Conservation (phyloP, 169 alveolate genomes). For the Perkinsus marinus region DNA sequence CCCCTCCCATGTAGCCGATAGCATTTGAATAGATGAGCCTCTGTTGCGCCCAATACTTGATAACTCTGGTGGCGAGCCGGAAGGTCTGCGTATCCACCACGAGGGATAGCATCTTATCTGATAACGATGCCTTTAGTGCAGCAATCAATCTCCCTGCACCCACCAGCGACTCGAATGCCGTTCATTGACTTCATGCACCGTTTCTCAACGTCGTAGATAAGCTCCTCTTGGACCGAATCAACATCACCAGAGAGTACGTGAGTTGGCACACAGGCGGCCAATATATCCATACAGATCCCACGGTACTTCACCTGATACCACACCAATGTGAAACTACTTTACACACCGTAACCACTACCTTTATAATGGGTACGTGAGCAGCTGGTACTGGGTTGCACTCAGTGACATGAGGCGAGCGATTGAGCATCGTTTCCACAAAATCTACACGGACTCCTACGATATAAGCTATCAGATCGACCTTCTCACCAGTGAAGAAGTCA, state of each 20-base stretch:
- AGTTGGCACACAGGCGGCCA: conserved; percentile 56
- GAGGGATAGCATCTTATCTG: conserved; percentile 40
- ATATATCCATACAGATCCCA: conserved; percentile 63
- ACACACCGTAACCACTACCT: not conserved
- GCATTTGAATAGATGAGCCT: conserved; percentile 67
- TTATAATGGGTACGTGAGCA: conserved; percentile 66
- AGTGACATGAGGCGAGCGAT: conserved; percentile 40
- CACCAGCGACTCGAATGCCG: conserved; percentile 57
- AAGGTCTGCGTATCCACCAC: conserved; percentile 57
- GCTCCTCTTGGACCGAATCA: conserved; percentile 25
- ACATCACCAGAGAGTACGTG: conserved; percentile 22
- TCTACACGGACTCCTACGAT: conserved; percentile 10
- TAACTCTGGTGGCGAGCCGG: conserved; percentile 53
- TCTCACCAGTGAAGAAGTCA: conserved; percentile 32
- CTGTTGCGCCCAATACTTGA: conserved; percentile 67
- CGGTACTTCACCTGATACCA: conserved; percentile 35
- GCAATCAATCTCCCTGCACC: not conserved
- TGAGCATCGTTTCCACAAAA: conserved; percentile 45
- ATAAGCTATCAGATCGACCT: not conserved
- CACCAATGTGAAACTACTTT: not conserved
- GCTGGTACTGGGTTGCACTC: conserved; percentile 50
- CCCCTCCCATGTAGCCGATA: conserved; percentile 62
- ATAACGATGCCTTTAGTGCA: not conserved
- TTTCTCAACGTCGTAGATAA: conserved; percentile 19
- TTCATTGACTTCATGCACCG: conserved; percentile 29